These are phyloP conservation scores for Chaetomium sp. DNA, from an alignment of 2,329 filamentous ascomycete species.

Conservation along the genomic window DNA sequence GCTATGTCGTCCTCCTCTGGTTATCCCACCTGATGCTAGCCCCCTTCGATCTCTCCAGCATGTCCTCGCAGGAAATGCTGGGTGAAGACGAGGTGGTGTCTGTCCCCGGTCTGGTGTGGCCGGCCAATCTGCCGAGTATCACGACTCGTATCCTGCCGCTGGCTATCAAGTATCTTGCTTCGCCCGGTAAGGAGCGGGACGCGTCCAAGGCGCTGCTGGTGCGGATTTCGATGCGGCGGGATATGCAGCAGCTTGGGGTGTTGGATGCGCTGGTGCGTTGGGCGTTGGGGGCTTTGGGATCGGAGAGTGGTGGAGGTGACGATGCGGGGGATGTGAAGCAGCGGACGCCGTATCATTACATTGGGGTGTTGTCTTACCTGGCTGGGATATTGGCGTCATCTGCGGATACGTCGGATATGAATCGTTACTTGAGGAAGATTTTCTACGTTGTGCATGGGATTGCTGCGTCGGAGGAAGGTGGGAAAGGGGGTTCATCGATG, in stretches of 20 bases:
- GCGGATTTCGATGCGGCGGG: slow-evolving; percentile 70
- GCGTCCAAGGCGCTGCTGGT: slow-evolving; percentile 80
- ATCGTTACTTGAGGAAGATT: slow-evolving; percentile 56
- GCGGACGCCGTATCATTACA: slow-evolving; percentile 62
- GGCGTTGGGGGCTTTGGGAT: slow-evolving; percentile 57
- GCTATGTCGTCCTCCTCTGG: slow-evolving; percentile 85
- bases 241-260: slow-evolving; percentile 77
- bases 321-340: slow-evolving; percentile 26
- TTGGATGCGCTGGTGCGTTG: slow-evolving; percentile 62
- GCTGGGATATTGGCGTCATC: slow-evolving; percentile 65
- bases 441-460: slow-evolving; percentile 58
- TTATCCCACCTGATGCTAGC: slow-evolving; percentile 74
- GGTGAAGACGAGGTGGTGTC: slow-evolving; percentile 31
- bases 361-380: slow-evolving; percentile 74
- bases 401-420: slow-evolving; percentile 67
- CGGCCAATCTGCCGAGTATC: slow-evolving; percentile 59
- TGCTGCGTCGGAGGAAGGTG: slow-evolving; percentile 36
- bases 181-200: slow-evolving; percentile 79
- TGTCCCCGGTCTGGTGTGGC: slow-evolving; percentile 44
- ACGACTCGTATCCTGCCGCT: slow-evolving; percentile 64
- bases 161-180: slow-evolving; percentile 63
- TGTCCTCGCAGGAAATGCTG: slow-evolving; percentile 56
- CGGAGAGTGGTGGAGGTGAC: slow-evolving; percentile 13
- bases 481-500: slow-evolving; percentile 42
- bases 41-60: slow-evolving; percentile 83